Base-by-base conservation (phyloP, 1,284 basidiomycete genomes). In the Tilletia setariae region DNA sequence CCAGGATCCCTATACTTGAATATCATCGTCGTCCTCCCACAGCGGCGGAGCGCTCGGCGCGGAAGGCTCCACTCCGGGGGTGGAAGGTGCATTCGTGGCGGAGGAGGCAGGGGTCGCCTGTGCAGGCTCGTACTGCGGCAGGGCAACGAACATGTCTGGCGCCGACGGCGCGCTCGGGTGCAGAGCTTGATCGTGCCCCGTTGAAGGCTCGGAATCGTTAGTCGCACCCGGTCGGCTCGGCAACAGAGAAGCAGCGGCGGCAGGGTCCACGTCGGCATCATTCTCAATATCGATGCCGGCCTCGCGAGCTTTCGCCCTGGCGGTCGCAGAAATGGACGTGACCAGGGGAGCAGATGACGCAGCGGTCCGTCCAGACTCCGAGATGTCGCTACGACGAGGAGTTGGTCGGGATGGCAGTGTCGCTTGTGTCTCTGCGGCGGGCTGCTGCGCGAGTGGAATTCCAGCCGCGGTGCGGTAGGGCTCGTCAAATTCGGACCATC, bases 21-120 rank as follows among this genome's bases (percentile, higher is more conserved):
- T 11, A 40, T 67, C 65, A 2, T 68, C 67, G 1, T 56, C 64
- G 2, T 46, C 46, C 6, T 68, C 67, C 51, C 51, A 53, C 16
- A 53, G 21, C 51, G 51, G 51, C 21, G 51, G 51, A 21, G 51
- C 51, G 15, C 51, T 53, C 15, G 51, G 51, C 21, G 23, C n/a
- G 23, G 28, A 40, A 11, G n/a, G n/a, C n/a, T n/a, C n/a, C n/a
- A n/a, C n/a, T n/a, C n/a, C n/a, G n/a, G n/a, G n/a, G n/a, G n/a
- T n/a, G n/a, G 35, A 11, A 40, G 35, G 6, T 6, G 35, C 35
- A 40, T 4, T 11, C 35, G 35, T 11, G 35, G 35, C 6, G 35
- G 35, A 40, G 35, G 35, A 40, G 6, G 35, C 11, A 40, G 35
- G 35, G 6, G 35, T 4, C 7, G 2, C 51, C 15, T 23, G 51